These are phyloP conservation scores for Leccinum aurantiacum DNA, from an alignment of 768 basidiomycete genomes.

Conservation along the genomic window DNA sequence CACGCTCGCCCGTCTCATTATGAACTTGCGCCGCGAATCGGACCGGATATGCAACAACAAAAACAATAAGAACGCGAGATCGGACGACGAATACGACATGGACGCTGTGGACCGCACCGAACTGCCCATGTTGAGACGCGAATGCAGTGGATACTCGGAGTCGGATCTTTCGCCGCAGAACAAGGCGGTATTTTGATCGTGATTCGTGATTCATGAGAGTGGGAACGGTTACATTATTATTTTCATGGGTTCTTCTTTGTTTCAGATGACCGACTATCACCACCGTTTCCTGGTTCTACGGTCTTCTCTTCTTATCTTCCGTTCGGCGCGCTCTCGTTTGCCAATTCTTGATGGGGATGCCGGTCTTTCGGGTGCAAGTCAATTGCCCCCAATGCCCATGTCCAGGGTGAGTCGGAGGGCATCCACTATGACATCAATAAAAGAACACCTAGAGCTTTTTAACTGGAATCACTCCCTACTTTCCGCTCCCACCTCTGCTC, in stretches of 20 bases:
- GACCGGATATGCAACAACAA: neutral
- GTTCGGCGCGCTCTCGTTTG: neutral
- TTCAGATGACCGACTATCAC: neutral
- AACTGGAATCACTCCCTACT: too few species aligned
- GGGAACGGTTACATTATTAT: neutral
- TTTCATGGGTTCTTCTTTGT: neutral
- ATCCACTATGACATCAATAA: too few species aligned
- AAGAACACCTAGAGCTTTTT: too few species aligned
- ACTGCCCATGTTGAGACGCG: conserved; percentile 2
- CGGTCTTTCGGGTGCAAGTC: too few species aligned
- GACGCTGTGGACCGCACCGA: conserved; percentile 3
- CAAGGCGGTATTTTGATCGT: neutral
- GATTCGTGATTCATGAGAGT: neutral
- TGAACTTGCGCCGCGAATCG: conserved; percentile 31
- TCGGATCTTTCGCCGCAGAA: neutral
- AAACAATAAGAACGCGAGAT: too few species aligned
- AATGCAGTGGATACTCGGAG: neutral
- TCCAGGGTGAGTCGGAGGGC: neutral
- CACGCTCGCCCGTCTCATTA: conserved; percentile 34
- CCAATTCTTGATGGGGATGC: neutral
- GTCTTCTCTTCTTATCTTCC: neutral
- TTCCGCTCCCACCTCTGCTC: too few species aligned
- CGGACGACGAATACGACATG: too few species aligned
- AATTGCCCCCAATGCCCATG: too few species aligned
- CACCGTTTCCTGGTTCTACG: neutral